Conservation (phyloP, 139 green algal genomes). For the Chlorella vulgaris region DNA sequence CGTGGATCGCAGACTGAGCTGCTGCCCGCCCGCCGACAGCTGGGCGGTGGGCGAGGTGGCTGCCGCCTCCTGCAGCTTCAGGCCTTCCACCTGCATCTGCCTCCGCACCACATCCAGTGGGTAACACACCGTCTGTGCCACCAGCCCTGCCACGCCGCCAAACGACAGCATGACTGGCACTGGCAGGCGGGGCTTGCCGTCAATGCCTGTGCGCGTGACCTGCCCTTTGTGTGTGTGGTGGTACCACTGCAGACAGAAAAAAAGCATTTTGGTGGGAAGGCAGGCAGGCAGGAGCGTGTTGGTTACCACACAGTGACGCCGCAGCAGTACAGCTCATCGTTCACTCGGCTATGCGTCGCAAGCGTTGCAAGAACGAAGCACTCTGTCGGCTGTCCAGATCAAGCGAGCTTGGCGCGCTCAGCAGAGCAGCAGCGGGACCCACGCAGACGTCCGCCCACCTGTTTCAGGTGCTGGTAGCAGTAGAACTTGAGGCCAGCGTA, state of each 20-base stretch:
- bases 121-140: constrained; percentile 87
- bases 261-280: too few species aligned
- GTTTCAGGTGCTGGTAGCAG: constrained; percentile 88
- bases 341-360: too few species aligned
- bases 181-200: constrained; percentile 53
- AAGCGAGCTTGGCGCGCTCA: too few species aligned
- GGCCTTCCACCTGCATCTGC: constrained; percentile 77
- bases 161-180: constrained; percentile 79
- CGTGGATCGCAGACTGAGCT: constrained; percentile 20
- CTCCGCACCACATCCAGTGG: constrained; percentile 90
- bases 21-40: neutral
- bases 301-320: too few species aligned
- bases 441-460: neutral
- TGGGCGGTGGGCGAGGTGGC: constrained; percentile 8
- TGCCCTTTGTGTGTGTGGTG: neutral
- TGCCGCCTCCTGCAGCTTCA: constrained; percentile 23
- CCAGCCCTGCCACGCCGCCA: constrained; percentile 80
- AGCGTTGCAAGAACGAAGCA: too few species aligned
- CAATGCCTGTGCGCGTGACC: neutral
- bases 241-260: constrained; percentile 31
- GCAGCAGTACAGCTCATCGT: too few species aligned
- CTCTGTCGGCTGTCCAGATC: too few species aligned
- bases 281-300: neutral
- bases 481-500: constrained; percentile 96
- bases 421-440: neutral